Conservation (phyloP, 2,329 filamentous ascomycete genomes). For the Penicillium decumbens region DNA sequence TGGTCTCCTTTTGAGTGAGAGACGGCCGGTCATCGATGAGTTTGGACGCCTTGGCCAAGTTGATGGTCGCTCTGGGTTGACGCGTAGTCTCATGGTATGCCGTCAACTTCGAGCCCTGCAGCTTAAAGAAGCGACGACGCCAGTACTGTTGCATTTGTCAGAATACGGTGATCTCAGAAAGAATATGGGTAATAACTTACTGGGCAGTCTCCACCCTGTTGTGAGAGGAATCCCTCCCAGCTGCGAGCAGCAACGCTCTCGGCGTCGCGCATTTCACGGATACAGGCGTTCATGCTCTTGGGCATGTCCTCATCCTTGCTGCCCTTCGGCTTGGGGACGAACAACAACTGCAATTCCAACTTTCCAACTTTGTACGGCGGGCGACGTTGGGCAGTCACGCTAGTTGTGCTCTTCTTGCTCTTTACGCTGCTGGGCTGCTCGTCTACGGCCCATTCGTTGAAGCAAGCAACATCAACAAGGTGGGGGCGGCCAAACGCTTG, state of each 20-base stretch:
- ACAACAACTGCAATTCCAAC: conserved; percentile 86
- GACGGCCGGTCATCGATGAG: conserved; percentile 87
- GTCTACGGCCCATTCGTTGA: conserved; percentile 98
- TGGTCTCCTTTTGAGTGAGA: conserved; percentile 77
- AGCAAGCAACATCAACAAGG: conserved; percentile 84
- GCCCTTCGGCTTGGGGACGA: conserved; percentile 86
- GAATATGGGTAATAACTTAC: conserved; percentile 55
- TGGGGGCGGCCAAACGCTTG: conserved; percentile 84
- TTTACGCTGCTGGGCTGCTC: conserved; percentile 81
- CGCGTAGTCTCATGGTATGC: conserved; percentile 94
- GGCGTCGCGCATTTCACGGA: conserved; percentile 86
- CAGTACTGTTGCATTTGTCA: conserved; percentile 64
- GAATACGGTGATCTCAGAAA: background rate
- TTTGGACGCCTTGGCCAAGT: conserved; percentile 85
- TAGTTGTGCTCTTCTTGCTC: conserved; percentile 73
- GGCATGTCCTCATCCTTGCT: conserved; percentile 92
- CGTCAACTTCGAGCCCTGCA: conserved; percentile 83
- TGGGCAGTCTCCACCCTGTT: conserved; percentile 95
- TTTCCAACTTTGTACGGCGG: conserved; percentile 97
- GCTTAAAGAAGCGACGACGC: conserved; percentile 95
- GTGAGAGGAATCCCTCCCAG: conserved; percentile 86
- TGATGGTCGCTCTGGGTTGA: conserved; percentile 94
- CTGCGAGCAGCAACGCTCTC: conserved; percentile 72
- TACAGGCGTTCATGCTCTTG: conserved; percentile 97
- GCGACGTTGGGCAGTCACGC: conserved; percentile 56